A percentile compares a stretch with the other conserved stretches of the same genome.
Conservation (phyloP, 108 stramenopile species). For the Ochromonas danica region DNA sequence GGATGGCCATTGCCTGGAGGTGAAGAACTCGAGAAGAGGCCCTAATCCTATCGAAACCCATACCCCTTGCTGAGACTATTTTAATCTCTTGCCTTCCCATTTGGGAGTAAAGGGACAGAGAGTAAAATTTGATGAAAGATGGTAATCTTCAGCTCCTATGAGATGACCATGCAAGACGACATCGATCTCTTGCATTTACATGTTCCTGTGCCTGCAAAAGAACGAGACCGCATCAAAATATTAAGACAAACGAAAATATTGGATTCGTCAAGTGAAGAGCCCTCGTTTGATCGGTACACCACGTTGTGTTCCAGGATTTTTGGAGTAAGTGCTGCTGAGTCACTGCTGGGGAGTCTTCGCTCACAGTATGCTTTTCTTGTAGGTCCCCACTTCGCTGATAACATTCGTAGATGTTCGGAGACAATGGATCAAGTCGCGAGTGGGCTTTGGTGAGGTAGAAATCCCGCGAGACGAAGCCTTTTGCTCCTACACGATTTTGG, state of each 20-base stretch:
- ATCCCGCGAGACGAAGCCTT: constrained; percentile 2
- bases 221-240: neutral
- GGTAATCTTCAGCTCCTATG: too few relatives aligned
- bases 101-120: too few relatives aligned
- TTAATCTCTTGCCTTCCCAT: too few relatives aligned
- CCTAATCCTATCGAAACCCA: too few relatives aligned
- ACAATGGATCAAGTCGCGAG: constrained; percentile 25
- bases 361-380: neutral
- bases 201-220: neutral
- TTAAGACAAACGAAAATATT: neutral
- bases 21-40: too few relatives aligned
- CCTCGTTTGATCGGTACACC: neutral
- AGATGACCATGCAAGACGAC: too few relatives aligned
- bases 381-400: neutral
- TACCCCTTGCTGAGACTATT: too few relatives aligned
- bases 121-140: too few relatives aligned
- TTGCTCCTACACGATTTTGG: constrained; percentile 8
- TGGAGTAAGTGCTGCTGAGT: neutral
- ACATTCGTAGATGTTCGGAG: constrained; percentile 17
- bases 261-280: neutral
- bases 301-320: neutral
- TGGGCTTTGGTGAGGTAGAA: constrained; percentile 6
- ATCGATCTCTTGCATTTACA: neutral
- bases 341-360: neutral
- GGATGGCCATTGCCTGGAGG: too few relatives aligned